These are phyloP conservation scores for Cicer pinnatifidum DNA, from an alignment of 306 rosid species.

Conservation along the genomic window DNA sequence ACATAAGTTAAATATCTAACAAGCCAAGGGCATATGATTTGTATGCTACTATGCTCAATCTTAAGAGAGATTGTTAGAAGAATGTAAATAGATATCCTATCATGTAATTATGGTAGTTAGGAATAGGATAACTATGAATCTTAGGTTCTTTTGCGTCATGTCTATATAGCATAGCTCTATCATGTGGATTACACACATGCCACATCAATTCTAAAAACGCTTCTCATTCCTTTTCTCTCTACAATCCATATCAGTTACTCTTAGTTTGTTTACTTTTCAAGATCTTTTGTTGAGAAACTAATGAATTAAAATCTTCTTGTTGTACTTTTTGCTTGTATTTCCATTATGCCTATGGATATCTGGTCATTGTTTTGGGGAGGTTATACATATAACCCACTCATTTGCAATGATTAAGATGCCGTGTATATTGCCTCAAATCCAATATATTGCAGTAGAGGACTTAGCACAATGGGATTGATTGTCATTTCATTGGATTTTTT, in stretches of 20 bases:
- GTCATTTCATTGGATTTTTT: not conserved
- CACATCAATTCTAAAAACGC: not conserved
- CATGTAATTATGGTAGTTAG: not conserved
- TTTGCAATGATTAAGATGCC: not conserved
- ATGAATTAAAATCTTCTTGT: constrained; percentile 7
- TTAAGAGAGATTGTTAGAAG: too few relatives aligned
- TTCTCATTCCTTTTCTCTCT: not conserved
- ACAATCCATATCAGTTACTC: not conserved
- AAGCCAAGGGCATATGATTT: too few relatives aligned
- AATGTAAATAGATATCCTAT: too few relatives aligned
- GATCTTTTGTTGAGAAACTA: constrained; percentile 1
- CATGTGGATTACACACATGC: not conserved
- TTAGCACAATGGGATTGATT: not conserved
- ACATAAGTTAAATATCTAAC: too few relatives aligned
- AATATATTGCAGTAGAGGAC: not conserved
- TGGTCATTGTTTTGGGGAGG: not conserved
- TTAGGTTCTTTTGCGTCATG: not conserved
- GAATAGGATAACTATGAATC: not conserved
- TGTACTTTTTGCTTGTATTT: not conserved
- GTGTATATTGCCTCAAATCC: not conserved
- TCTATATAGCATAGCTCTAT: constrained; percentile 19
- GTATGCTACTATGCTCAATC: too few relatives aligned
- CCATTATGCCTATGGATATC: not conserved
- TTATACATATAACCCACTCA: not conserved
- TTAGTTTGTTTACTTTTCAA: not conserved